phyloP scores from a whole-genome alignment of 1,284 basidiomycete species.

The Stygiomarasmius scandens region DNA sequence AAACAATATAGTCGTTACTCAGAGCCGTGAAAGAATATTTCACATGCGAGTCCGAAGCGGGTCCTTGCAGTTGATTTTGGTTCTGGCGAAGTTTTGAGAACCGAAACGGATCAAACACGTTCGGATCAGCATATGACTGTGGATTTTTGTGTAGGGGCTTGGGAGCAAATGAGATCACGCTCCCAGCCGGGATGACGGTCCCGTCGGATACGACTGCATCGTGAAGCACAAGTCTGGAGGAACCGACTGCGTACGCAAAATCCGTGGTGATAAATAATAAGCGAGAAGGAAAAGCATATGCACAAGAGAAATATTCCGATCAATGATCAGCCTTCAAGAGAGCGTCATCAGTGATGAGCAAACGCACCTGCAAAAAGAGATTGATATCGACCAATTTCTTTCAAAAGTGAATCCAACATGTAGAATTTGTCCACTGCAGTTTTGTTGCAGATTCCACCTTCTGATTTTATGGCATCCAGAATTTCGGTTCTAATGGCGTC shows the following conservation, averaged over 20 bases:
- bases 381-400: slow-evolving; percentile 37
- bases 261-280: too few species aligned
- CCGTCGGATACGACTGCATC: slow-evolving; percentile 41
- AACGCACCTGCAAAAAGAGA: slow-evolving; percentile 37
- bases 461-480: slow-evolving; percentile 31
- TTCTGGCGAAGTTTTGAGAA: slow-evolving; percentile 43
- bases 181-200: slow-evolving; percentile 44
- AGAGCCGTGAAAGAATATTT: slow-evolving; percentile 29
- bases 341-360: too few species aligned
- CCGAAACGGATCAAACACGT: slow-evolving; percentile 47
- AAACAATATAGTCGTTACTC: slow-evolving; percentile 5
- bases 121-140: slow-evolving; percentile 40
- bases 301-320: too few species aligned
- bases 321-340: too few species aligned
- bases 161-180: slow-evolving; percentile 43
- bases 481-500: slow-evolving; percentile 36
- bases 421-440: slow-evolving; percentile 32
- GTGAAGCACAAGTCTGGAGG: slow-evolving; percentile 31
- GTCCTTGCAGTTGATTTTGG: slow-evolving; percentile 29
- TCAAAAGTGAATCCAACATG: slow-evolving; percentile 40
- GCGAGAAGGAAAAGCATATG: too few species aligned
- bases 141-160: slow-evolving; percentile 45
- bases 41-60: slow-evolving; percentile 32
- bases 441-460: slow-evolving; percentile 39
- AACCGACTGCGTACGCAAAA: slow-evolving; percentile 27